Evolutionary conservation across 768 basidiomycete genomes (phyloP), one percentile per base, ranked within the genome.

Genomic region (Suillus subluteus): DNA sequence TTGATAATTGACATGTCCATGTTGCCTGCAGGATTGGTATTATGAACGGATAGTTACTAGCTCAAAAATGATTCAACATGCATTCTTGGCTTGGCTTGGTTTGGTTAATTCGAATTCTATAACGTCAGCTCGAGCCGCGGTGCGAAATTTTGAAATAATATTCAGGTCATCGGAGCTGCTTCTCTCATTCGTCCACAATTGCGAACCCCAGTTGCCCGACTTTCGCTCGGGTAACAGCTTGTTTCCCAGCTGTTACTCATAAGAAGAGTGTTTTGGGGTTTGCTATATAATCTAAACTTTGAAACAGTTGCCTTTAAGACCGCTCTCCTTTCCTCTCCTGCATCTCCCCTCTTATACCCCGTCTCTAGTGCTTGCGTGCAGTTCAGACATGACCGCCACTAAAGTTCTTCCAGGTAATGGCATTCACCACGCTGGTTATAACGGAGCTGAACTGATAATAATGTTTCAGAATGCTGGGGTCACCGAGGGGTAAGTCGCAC

Each of bases 381-480:
- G 40, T 43, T 43, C 43, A 35, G 52, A 55, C 30, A 79, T 79
- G 78, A 58, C 69, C 23, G 65, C 46, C 50, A 63, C 69, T 52
- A 69, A 65, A 70, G 66, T 52, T 44, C 61, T 79, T 50, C 78
- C 78, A 62, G 78, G 78, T 79, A 64, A 48, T 13, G 21, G 8
- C 6, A 30, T 62, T 26, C n/a, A 43, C 2, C 9, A 41, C 26
- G 43, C 40, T 65, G 6, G 5, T 11, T n/a, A 0, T 21, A 18
- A 21, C 23, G 32, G 54, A 62, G 41, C 21, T 69, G n/a, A 50
- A 40, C 35, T 32, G 63, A 46, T 26, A 59, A 48, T 6, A 62
- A 52, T 59, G 6, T 56, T 62, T 21, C 50, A 85, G 93, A 95
- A 73, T 97, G 95, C 77, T 97, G 88, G 89, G 88, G 88, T 44